Evolutionary conservation across 208 protist genomes (phyloP).

Genomic region (Tritrichomonas musculus): DNA sequence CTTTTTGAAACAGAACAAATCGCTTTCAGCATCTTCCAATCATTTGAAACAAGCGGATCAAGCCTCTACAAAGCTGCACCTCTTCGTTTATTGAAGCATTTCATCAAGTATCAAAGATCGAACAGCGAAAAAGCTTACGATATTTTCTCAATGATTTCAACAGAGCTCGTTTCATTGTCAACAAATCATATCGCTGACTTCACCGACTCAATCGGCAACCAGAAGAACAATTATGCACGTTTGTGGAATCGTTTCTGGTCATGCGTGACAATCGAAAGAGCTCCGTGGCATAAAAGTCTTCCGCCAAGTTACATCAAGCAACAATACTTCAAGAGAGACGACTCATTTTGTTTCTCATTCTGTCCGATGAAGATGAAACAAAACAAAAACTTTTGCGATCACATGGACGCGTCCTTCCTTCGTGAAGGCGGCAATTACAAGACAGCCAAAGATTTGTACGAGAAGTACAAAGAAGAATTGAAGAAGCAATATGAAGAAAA

Average conservation of each 20-base stretch:
- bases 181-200: neutral
- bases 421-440: neutral
- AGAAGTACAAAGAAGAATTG: neutral
- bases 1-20: too few species aligned
- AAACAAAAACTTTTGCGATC: neutral
- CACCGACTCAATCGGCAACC: neutral
- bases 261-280: neutral
- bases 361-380: neutral
- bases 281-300: neutral
- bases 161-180: neutral
- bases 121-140: constrained; percentile 3
- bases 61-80: neutral
- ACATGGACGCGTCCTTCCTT: neutral
- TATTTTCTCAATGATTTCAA: neutral
- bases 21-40: neutral
- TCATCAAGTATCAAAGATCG: neutral
- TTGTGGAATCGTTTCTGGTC: neutral
- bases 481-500: neutral
- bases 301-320: neutral
- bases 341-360: neutral
- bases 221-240: neutral
- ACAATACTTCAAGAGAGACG: neutral
- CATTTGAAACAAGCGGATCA: neutral
- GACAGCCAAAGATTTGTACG: neutral
- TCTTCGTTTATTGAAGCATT: neutral